Evolutionary conservation across 306 rosid genomes (phyloP), one percentile per base, ranked within the genome.

Genomic region (Canavalia gladiata): DNA sequence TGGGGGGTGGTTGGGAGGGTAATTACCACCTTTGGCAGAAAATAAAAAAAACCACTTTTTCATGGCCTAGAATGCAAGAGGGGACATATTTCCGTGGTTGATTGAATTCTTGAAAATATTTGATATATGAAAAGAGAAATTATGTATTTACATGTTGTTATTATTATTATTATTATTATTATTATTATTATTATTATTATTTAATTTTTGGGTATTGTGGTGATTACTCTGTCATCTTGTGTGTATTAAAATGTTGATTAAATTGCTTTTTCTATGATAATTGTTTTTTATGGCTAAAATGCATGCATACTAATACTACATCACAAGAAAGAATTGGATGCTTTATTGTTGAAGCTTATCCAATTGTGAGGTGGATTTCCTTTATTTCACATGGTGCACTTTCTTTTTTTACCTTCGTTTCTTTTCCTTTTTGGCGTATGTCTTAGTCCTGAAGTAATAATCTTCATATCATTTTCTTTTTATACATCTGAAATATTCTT

Each of bases 261-360:
- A 8, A 80, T 72, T 65, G 64, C 74, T 81, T 72, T 70, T 8
- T 81, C 10, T 29, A 18, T 63, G 73, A 43, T 68, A 45, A 50
- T 74, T 74, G 72, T 76, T 69, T 81, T 62, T 64, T 54, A 49
- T 77, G 58, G 50, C 69, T 72, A 63, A 59, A 35, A 72, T 81
- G 59, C 46, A 41, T 77, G 72, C 79, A 42, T 57, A 42, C 73
- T 8, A 41, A 66, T 66, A 50, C 55, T 29, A 68, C 35, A 52
- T 55, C 75, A 10, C 67, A 84, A 82, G 79, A 78, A 73, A 78
- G 82, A 78, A 86, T 86, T 54, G 42, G 84, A 86, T 86, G 76
- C 88, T 78, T 82, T 68, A 12, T 57, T 11, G 54, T 68, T 33
- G 39, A 82, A 74, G 83, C 72, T 78, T 86, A 78, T 86, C 84